A percentile compares a stretch with the other conserved stretches of the same genome.
These are phyloP conservation scores for Paracoccidioides lutzii DNA, from an alignment of 2,329 filamentous ascomycete genomes.

Conservation along the genomic window DNA sequence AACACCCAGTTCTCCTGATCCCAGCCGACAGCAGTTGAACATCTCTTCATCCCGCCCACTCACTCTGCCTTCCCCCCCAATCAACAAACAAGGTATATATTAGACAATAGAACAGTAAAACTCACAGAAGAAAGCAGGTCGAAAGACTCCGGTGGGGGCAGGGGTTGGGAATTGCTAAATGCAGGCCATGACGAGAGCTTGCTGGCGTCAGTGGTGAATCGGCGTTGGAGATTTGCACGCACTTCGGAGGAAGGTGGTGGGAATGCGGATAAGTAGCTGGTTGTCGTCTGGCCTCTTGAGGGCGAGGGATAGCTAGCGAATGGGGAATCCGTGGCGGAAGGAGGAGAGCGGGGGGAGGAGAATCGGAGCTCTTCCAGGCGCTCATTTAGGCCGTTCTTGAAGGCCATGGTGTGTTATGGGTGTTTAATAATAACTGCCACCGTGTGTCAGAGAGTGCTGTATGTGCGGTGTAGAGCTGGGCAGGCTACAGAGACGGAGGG, in stretches of 20 bases:
- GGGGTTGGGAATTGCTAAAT: constrained; percentile 41
- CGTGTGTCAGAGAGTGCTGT: neutral
- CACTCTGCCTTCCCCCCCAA: neutral
- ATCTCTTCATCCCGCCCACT: neutral
- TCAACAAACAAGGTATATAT: neutral
- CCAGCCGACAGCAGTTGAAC: neutral
- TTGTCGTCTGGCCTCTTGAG: constrained; percentile 53
- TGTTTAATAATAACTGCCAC: neutral
- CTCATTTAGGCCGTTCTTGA: constrained; percentile 48
- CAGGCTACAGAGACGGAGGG: neutral
- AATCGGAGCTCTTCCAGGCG: constrained; percentile 71
- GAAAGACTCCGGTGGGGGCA: constrained; percentile 41
- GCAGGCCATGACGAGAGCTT: constrained; percentile 63
- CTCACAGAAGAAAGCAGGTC: constrained; percentile 44
- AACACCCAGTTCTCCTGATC: neutral
- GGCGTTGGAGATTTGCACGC: constrained; percentile 67
- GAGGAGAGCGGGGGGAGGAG: constrained; percentile 62
- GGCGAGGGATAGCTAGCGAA: constrained; percentile 65
- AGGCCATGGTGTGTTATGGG: constrained; percentile 41
- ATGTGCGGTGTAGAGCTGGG: constrained; percentile 11
- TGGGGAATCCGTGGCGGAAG: constrained; percentile 50
- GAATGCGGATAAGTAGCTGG: constrained; percentile 47
- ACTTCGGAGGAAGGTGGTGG: constrained; percentile 49
- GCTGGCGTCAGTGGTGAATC: constrained; percentile 86
- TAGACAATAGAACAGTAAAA: constrained; percentile 5